A percentile compares a stretch with the other conserved stretches of the same genome.
Evolutionary conservation across 352 stramenopile species (phyloP).

Genomic region (Saprolegnia parasitica): DNA sequence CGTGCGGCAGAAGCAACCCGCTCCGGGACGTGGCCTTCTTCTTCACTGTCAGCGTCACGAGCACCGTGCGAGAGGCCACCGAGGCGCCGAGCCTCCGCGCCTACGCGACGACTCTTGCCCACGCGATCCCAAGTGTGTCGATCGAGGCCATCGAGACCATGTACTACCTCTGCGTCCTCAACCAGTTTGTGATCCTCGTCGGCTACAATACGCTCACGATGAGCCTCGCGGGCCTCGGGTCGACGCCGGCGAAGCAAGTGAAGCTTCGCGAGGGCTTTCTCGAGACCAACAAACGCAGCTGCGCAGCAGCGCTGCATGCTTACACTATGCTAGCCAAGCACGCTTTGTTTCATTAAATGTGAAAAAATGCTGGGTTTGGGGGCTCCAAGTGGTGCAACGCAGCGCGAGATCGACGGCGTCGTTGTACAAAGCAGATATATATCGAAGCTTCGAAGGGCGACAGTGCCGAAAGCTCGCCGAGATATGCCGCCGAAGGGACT

Average conservation of each 20-base stretch:
- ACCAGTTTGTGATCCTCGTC: constrained; percentile 79
- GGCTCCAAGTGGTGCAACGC: no score
- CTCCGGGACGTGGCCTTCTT: constrained; percentile 78
- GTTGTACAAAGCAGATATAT: no score
- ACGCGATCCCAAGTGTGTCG: constrained; percentile 31
- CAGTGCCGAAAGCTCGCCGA: no score
- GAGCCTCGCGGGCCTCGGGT: constrained; percentile 65
- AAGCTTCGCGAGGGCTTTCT: constrained; percentile 63
- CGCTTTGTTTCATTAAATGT: no score
- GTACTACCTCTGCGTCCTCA: constrained; percentile 66
- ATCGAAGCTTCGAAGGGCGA: no score
- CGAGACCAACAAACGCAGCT: constrained; percentile 63
- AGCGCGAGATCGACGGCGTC: no score
- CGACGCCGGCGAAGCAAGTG: constrained; percentile 52
- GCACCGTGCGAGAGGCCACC: constrained; percentile 38
- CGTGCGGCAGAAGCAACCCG: constrained; percentile 64
- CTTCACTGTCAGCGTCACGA: constrained; percentile 71
- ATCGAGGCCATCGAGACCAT: constrained; percentile 40
- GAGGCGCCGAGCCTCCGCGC: constrained; percentile 41
- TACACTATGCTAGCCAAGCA: background rate
- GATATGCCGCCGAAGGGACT: no score
- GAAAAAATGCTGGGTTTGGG: no score
- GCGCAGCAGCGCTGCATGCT: constrained; percentile 50
- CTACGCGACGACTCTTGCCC: constrained; percentile 37
- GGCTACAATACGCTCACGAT: constrained; percentile 78